Percentiles rank a stretch among this genome's conserved stretches.
Evolutionary conservation across 179 eudicot species (phyloP).

Genomic region (Monotropa hypopitys): DNA sequence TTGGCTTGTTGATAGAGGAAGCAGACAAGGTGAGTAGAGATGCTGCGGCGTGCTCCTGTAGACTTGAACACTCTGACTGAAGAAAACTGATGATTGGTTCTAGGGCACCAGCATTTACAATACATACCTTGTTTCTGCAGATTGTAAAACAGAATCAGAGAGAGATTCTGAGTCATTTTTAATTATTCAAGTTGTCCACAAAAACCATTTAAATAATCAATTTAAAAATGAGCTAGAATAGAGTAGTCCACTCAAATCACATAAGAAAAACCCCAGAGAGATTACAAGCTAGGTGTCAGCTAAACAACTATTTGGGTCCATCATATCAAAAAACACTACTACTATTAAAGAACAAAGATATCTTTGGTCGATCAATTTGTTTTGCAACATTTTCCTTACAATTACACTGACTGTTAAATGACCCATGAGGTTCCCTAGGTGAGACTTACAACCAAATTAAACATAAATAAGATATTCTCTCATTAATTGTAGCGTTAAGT

Average conservation of each 20-base stretch:
- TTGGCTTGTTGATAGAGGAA: slow-evolving; percentile 62
- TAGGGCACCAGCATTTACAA: slow-evolving; percentile 76
- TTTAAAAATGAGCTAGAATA: not conserved
- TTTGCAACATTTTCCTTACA: not conserved
- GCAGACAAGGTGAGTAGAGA: slow-evolving; percentile 88
- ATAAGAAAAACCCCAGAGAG: not conserved
- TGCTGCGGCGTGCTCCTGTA: slow-evolving; percentile 79
- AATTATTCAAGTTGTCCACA: not conserved
- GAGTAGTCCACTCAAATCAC: not conserved
- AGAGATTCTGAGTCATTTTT: not conserved
- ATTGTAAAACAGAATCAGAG: not conserved
- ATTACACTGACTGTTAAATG: not conserved
- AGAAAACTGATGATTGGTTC: slow-evolving; percentile 61
- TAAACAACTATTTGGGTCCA: not conserved
- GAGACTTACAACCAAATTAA: not conserved
- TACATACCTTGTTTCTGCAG: slow-evolving; percentile 73
- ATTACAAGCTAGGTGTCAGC: not conserved
- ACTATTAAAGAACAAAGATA: not conserved
- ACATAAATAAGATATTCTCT: not conserved
- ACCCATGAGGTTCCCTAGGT: not conserved
- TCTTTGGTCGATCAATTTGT: not conserved
- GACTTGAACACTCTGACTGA: slow-evolving; percentile 28
- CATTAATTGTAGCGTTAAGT: no score
- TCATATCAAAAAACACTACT: not conserved
- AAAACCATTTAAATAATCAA: not conserved